These are phyloP conservation scores for Juglanconis oblonga DNA, from an alignment of 2,329 filamentous ascomycete genomes.

Conservation along the genomic window DNA sequence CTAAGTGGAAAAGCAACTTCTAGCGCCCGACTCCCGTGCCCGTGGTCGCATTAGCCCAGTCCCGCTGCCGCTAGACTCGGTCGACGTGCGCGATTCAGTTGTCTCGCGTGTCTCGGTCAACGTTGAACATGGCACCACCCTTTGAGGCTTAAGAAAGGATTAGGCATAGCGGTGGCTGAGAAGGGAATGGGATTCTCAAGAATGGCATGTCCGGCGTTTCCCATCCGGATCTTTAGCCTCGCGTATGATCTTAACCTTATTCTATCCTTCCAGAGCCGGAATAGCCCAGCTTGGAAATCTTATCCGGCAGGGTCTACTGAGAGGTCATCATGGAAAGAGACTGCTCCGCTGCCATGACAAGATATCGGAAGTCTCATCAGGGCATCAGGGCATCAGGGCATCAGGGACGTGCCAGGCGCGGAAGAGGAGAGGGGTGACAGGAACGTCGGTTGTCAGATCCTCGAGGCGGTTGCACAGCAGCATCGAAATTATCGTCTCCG, in stretches of 20 bases:
- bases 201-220: background rate
- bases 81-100: background rate
- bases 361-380: background rate
- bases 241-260: background rate
- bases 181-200: background rate
- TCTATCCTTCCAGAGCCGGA: background rate
- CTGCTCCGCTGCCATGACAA: background rate
- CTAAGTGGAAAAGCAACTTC: background rate
- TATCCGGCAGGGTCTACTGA: background rate
- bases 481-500: conserved; percentile 1
- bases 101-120: background rate
- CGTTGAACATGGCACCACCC: background rate
- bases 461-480: conserved; percentile 8
- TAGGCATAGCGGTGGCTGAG: background rate
- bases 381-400: no score
- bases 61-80: background rate
- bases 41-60: conserved; percentile 8
- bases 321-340: no score
- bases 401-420: no score
- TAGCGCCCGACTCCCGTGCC: background rate
- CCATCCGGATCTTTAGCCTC: background rate
- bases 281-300: background rate
- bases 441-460: background rate
- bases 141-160: background rate
- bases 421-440: background rate